phyloP scores from a whole-genome alignment of 805 yeast genomes.

The Saturnispora besseyi region DNA sequence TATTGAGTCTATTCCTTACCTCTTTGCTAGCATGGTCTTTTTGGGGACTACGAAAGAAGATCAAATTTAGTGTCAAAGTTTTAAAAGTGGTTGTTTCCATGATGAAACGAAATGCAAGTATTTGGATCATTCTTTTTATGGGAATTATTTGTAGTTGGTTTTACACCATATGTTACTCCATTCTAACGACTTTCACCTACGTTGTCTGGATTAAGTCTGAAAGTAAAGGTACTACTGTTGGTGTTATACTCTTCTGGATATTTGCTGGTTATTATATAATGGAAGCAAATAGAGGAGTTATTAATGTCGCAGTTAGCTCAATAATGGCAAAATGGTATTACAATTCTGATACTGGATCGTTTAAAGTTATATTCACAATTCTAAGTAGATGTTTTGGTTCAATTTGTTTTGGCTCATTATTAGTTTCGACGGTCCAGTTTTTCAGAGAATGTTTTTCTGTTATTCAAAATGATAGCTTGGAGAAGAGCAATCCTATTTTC shows the following conservation, averaged over 20 bases:
- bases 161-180: constrained; percentile 56
- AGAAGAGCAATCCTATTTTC: neutral
- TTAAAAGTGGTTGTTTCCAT: constrained; percentile 51
- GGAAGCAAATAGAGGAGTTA: constrained; percentile 70
- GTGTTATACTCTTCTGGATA: constrained; percentile 61
- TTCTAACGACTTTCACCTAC: constrained; percentile 66
- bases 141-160: constrained; percentile 46
- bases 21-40: constrained; percentile 14
- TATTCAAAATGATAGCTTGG: neutral
- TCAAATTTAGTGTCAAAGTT: constrained; percentile 23
- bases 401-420: constrained; percentile 67
- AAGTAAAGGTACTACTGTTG: constrained; percentile 6
- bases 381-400: constrained; percentile 82
- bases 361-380: constrained; percentile 63
- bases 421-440: constrained; percentile 61
- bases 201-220: constrained; percentile 49
- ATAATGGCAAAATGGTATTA: constrained; percentile 90
- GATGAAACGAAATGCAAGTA: constrained; percentile 59
- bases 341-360: constrained; percentile 58
- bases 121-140: constrained; percentile 36
- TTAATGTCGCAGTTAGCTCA: constrained; percentile 78
- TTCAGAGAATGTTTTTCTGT: constrained; percentile 3
- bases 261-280: constrained; percentile 79
- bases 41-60: constrained; percentile 17
- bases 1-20: constrained; percentile 24